phyloP scores from a whole-genome alignment of 2,329 filamentous ascomycete species.

The Xylaria arbuscula region DNA sequence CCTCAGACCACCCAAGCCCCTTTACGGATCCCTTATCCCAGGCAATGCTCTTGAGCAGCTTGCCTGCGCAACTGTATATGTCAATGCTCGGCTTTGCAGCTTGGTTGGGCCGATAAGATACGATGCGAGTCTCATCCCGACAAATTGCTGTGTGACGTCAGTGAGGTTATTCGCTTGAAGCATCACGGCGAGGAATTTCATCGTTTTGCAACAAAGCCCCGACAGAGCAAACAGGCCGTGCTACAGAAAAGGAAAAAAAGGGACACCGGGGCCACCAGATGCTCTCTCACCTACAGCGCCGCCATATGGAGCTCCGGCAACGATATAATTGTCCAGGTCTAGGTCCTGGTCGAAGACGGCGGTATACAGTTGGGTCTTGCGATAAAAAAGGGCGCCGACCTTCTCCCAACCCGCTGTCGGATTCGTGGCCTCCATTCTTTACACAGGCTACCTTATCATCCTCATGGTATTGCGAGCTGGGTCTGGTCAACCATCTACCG shows the following conservation, averaged over 20 bases:
- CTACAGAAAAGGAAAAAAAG: constrained; percentile 1
- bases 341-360: constrained; percentile 92
- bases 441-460: constrained; percentile 47
- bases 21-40: constrained; percentile 93
- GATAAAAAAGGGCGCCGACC: constrained; percentile 93
- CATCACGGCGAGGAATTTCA: neutral
- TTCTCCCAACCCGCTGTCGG: constrained; percentile 93
- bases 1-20: constrained; percentile 94
- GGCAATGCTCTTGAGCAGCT: constrained; percentile 83
- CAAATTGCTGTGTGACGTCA: constrained; percentile 75
- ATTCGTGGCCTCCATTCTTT: constrained; percentile 67
- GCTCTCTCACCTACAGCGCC: constrained; percentile 83
- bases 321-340: constrained; percentile 93
- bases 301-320: constrained; percentile 91
- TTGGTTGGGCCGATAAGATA: constrained; percentile 78
- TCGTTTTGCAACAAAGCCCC: neutral
- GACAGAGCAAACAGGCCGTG: neutral
- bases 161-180: constrained; percentile 30
- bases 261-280: constrained; percentile 13
- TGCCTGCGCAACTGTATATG: constrained; percentile 92
- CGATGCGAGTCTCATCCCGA: constrained; percentile 86
- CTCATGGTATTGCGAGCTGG: constrained; percentile 26
- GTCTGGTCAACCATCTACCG: constrained; percentile 11
- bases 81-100: constrained; percentile 86
- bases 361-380: constrained; percentile 93